These are phyloP conservation scores for Paraurostyla sp. DNA, from an alignment of 73 alveolate genomes.

Conservation along the genomic window DNA sequence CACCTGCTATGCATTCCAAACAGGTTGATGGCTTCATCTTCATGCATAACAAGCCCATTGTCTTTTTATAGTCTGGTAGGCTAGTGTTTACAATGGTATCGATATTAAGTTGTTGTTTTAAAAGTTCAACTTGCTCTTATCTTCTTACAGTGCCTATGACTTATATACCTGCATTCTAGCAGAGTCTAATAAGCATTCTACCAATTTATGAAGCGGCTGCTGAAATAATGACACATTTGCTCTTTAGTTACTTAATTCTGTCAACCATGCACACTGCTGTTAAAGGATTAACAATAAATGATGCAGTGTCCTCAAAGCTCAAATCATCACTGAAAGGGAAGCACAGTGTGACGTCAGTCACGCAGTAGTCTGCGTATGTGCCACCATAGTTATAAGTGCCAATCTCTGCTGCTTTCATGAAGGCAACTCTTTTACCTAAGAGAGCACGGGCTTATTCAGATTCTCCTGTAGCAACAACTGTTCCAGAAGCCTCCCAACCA, in stretches of 20 bases:
- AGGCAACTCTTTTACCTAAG: slow-evolving; percentile 75
- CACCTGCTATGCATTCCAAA: slow-evolving; percentile 75
- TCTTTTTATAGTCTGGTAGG: slow-evolving; percentile 34
- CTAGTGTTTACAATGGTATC: slow-evolving; percentile 50
- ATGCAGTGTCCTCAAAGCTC: slow-evolving; percentile 65
- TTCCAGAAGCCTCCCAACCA: slow-evolving; percentile 84
- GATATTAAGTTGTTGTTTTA: not conserved
- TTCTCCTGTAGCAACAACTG: slow-evolving; percentile 75
- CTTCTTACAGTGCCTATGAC: slow-evolving; percentile 47
- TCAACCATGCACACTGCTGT: slow-evolving; percentile 74
- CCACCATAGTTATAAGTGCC: slow-evolving; percentile 49
- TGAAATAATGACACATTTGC: slow-evolving; percentile 65
- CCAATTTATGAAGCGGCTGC: slow-evolving; percentile 79
- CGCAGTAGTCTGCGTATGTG: slow-evolving; percentile 71
- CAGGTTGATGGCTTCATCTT: slow-evolving; percentile 54
- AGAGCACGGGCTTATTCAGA: slow-evolving; percentile 62
- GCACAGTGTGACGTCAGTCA: slow-evolving; percentile 35
- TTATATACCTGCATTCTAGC: not conserved
- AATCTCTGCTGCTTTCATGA: slow-evolving; percentile 54
- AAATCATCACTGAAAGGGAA: slow-evolving; percentile 65
- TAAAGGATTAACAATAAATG: slow-evolving; percentile 68
- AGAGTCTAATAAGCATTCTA: slow-evolving; percentile 66
- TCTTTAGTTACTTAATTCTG: slow-evolving; percentile 43
- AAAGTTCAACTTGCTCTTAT: slow-evolving; percentile 11
- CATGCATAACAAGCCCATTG: not conserved